Base-by-base conservation (phyloP, 2,329 filamentous ascomycete genomes). In the Huntiella decipiens region DNA sequence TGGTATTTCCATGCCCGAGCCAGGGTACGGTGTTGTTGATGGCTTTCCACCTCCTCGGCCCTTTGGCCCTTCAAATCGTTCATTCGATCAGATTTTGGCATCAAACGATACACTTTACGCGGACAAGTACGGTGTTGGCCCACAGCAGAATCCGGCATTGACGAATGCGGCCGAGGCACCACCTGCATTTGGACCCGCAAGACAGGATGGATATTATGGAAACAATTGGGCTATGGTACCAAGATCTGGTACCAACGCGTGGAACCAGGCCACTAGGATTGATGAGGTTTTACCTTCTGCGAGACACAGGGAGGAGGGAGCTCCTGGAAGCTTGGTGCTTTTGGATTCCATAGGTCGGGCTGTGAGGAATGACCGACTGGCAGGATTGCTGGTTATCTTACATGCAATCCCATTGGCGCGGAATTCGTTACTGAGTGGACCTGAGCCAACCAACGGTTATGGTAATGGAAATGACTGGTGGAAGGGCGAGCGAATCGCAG, bases 391-490 rank as follows among this genome's bases (percentile, higher is more conserved):
- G 10, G 74, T 73, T 4, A 72, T 79, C 5, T 63, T 73, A 35
- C 70, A 77, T 53, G 63, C 70, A 46, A 77, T 79, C 17, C 74
- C 75, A 1, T 57, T 73, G 0, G 66, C 65, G 1, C 66, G 74
- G 44, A 77, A 77, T 51, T 59, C 68, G 2, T 59, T 79, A 10
- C 61, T 79, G 2, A 60, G 58, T 7, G 66, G 66, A 1, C 45
- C 55, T 3, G 35, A 13, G 4, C 56, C 64, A 4, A 59, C 64
- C 2, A 53, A 59, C 1, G 65, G 60, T 32, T 79, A 78, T 51
- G 73, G 74, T 1, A 63, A 68, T 52, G 65, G 72, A 51, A 60
- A 60, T 10, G 66, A 73, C 49, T 79, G 75, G 75, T 79, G 75
- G 75, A 68, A 65, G 51, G 74, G 75, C 3, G 62, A 32, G 13